A percentile compares a stretch with the other conserved stretches of the same genome.
phyloP scores from a whole-genome alignment of 345 rosid species.

The Heritiera fomes region DNA sequence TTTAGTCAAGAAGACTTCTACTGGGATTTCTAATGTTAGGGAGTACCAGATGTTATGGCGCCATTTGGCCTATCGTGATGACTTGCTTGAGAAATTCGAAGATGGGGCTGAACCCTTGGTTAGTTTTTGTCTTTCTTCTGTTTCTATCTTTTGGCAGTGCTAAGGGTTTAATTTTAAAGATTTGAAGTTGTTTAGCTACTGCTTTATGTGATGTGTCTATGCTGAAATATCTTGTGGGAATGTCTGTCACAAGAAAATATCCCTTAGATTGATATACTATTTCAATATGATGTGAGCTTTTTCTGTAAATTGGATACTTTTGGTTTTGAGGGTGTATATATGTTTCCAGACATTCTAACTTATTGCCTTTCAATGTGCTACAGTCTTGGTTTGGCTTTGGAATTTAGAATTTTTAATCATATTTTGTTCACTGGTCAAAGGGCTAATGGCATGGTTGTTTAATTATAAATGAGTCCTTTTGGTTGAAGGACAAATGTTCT shows the following conservation, averaged over 20 bases:
- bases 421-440: background rate
- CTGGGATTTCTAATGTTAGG: constrained; percentile 72
- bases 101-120: constrained; percentile 64
- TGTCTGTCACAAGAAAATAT: background rate
- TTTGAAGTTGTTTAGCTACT: constrained; percentile 6
- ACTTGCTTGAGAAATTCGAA: constrained; percentile 49
- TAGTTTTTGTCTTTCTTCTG: background rate
- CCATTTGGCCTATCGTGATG: constrained; percentile 76
- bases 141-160: background rate
- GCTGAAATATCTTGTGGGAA: background rate
- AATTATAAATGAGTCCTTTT: background rate
- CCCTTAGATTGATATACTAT: background rate
- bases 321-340: background rate
- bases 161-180: constrained; percentile 1
- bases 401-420: background rate
- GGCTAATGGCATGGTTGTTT: background rate
- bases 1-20: constrained; percentile 58
- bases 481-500: background rate
- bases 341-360: background rate
- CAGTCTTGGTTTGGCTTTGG: background rate
- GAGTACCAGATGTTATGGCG: constrained; percentile 93
- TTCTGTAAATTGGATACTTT: background rate
- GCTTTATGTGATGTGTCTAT: background rate
- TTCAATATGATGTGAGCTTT: background rate
- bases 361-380: background rate